Conservation (phyloP, 352 stramenopile genomes). For the Aphanomyces euteiches region DNA sequence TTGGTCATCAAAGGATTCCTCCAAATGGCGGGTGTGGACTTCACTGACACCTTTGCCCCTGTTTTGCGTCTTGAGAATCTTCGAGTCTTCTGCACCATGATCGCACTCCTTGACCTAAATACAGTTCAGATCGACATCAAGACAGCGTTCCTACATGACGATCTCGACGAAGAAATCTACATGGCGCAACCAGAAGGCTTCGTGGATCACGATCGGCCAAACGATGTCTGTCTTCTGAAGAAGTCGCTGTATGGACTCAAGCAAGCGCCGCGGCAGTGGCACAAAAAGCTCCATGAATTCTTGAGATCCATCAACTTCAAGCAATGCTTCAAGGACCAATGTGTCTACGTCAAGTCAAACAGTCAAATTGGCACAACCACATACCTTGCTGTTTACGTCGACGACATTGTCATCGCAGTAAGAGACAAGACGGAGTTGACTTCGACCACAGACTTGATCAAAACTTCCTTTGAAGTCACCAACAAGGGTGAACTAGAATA, state of each 20-base stretch:
- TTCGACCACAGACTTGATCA: background rate
- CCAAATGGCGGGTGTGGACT: background rate
- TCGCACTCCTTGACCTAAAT: background rate
- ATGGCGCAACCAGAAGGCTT: background rate
- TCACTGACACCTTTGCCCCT: background rate
- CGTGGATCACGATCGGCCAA: background rate
- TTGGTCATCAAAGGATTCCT: background rate
- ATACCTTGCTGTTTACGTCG: background rate
- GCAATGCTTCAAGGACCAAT: background rate
- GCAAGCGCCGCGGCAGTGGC: conserved; percentile 5
- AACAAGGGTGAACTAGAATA: background rate
- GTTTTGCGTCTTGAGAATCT: background rate
- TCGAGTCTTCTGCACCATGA: background rate
- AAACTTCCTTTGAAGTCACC: background rate
- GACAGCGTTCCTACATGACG: background rate
- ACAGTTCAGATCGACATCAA: background rate
- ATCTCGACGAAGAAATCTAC: background rate
- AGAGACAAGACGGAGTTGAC: too few species aligned
- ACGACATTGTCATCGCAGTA: background rate
- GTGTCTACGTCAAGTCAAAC: background rate
- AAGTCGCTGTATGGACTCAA: conserved; percentile 1
- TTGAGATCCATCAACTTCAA: background rate
- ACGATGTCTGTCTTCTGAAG: background rate
- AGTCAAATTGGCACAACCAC: background rate
- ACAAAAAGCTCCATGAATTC: background rate